Base-by-base conservation (phyloP, 2,329 filamentous ascomycete genomes). In the Fusarium equiseti region DNA sequence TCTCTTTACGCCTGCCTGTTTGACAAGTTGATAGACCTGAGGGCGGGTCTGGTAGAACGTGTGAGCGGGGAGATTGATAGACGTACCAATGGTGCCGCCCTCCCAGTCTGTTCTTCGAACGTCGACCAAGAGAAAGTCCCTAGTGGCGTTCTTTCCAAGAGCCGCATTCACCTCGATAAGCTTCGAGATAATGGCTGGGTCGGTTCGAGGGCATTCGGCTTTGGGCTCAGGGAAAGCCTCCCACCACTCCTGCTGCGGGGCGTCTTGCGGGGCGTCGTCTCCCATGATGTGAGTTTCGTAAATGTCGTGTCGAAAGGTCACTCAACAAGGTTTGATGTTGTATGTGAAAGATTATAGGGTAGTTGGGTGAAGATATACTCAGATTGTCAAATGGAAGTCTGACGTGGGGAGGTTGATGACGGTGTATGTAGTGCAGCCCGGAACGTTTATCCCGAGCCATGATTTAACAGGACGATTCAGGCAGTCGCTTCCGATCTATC, bases 41-140 rank as follows among this genome's bases (percentile, higher is more conserved):
- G 83, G 80, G 8, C 86, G 80, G 6, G 84, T 84, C 54, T 84
- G 83, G 56, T 86, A 87, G 42, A 89, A 81, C 15, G 81, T 84
- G 57, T 89, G 86, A 11, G 87, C 86, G 1, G 87, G 86, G 16
- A 89, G 78, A 68, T 89, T 88, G 67, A 91, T 81, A 2, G 88
- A 89, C 4, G 83, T 84, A 11, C 79, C 79, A 58, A 91, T 86
- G 0, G 88, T 90, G 43, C 89, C 89, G 27, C 90, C 89, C 73
- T 84, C 83, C 79, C 84, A 85, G 70, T 89, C 87, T 6, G 78
- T 82, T 27, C 85, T 81, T 20, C 86, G 83, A n/a, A 88, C 82
- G 72, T 88, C 86, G 15, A 88, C 83, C 6, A 87, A 77, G 20
- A 87, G 75, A 49, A 86, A 85, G 10, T 81, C 76, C 27, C 77